Percentiles rank a stretch among this genome's conserved stretches.
Evolutionary conservation across 2,329 filamentous ascomycete genomes (phyloP).

Genomic region (Sphaerulina populicola): DNA sequence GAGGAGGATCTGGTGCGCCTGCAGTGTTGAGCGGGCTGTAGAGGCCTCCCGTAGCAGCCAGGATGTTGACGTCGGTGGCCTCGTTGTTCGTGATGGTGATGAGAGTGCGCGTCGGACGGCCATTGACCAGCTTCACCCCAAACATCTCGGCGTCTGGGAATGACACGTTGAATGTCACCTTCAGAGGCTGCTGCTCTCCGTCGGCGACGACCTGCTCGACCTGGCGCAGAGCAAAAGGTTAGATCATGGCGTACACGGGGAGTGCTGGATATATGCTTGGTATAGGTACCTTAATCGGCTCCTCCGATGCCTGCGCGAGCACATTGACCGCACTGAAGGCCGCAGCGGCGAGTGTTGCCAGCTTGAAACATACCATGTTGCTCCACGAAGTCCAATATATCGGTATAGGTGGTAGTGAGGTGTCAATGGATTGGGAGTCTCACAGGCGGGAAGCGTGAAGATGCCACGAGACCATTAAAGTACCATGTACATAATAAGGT

Average conservation of each 20-base stretch:
- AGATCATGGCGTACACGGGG: constrained; percentile 14
- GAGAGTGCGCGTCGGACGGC: constrained; percentile 71
- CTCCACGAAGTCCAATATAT: not conserved
- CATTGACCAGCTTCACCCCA: constrained; percentile 92
- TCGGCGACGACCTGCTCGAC: constrained; percentile 17
- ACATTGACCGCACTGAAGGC: constrained; percentile 60
- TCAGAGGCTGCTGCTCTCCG: constrained; percentile 46
- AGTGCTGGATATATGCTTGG: not conserved
- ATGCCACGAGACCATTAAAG: not conserved
- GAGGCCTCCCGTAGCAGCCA: constrained; percentile 69
- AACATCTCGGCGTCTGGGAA: constrained; percentile 71
- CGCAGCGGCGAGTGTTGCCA: constrained; percentile 63
- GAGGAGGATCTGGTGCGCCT: constrained; percentile 45
- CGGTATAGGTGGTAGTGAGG: not conserved
- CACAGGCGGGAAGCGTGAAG: not conserved
- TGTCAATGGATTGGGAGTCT: not conserved
- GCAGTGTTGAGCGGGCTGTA: constrained; percentile 47
- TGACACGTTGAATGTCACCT: constrained; percentile 48
- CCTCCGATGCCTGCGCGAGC: constrained; percentile 46
- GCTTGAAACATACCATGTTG: constrained; percentile 63
- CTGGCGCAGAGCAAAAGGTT: constrained; percentile 13
- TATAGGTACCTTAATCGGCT: constrained; percentile 24
- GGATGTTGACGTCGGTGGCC: constrained; percentile 61
- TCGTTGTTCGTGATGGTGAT: constrained; percentile 82
- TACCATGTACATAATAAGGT: no score